Evolutionary conservation across 2,329 filamentous ascomycete species (phyloP), one percentile per base, ranked within the genome.

Genomic region (Botryotinia globosa): DNA sequence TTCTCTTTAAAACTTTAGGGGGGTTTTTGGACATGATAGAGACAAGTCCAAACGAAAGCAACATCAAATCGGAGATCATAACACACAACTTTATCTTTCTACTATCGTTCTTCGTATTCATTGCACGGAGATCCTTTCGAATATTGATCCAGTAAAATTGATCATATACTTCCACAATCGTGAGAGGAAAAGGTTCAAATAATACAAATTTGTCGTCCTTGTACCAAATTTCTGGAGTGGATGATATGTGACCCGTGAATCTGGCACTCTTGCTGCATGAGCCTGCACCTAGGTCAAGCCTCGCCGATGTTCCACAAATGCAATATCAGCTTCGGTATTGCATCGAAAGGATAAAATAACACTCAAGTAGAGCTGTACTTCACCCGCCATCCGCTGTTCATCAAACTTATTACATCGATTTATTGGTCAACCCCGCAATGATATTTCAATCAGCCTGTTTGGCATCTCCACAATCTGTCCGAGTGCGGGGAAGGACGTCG

Each of bases 401-500:
- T 65, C 29, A 48, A 65, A 37, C 32, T 65, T 65, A 3, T 16
- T 3, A 18, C 25, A 22, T 37, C 32, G 45, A 65, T 34, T 34
- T 12, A 18, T 48, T 5, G 44, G 22, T 25, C 32, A 66, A 66
- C 63, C 63, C 63, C 63, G 44, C 63, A 51, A 14, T 20, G 12
- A 4, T 65, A 66, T 37, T 66, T 20, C n/a, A 64, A 66, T 66
- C 32, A 66, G 45, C 45, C 64, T 54, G n/a, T 34, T 18, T 14
- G 25, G 37, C 32, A 37, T 66, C 20, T n/a, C 63, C 63, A 66
- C 32, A 37, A 51, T 54, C 22, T 54, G 5, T 20, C 32, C 34
- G 32, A 16, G 22, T 66, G 63, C 63, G 63, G 63, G 63, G 63
- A 51, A 66, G 32, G 25, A 37, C n/a, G 64, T 39, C 39, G 45